These are phyloP conservation scores for Tubosaeta brunneosetosa DNA, from an alignment of 768 basidiomycete species.

Conservation along the genomic window DNA sequence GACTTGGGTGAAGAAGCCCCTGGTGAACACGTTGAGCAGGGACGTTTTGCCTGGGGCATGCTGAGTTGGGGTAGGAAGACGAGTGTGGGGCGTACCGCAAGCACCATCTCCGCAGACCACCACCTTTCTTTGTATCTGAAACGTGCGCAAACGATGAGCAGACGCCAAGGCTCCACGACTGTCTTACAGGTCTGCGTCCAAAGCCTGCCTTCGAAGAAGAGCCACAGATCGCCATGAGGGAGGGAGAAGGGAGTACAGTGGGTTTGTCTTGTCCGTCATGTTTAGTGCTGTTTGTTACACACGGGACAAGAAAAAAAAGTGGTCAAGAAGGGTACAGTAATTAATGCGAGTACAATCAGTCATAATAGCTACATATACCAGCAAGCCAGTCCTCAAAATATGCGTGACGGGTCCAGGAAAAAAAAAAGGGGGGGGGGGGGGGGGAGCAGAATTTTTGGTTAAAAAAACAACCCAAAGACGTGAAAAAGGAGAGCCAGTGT, in stretches of 20 bases:
- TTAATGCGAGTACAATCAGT: constrained; percentile 6
- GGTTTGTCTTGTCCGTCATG: constrained; percentile 9
- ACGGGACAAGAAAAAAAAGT: neutral
- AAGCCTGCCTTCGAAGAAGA: constrained; percentile 51
- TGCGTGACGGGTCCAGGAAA: neutral
- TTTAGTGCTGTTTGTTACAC: constrained; percentile 23
- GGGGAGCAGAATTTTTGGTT: no score
- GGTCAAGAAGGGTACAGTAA: constrained; percentile 23
- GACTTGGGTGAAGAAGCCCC: constrained; percentile 91
- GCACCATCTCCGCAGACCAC: constrained; percentile 98
- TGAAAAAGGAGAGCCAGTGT: no score
- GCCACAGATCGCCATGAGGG: constrained; percentile 54
- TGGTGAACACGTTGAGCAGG: constrained; percentile 80
- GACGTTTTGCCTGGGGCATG: constrained; percentile 68
- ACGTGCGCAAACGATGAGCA: constrained; percentile 14
- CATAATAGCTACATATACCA: constrained; percentile 19
- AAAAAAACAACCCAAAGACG: no score
- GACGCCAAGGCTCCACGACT: constrained; percentile 3
- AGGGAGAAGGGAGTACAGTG: neutral
- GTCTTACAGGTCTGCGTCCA: constrained; percentile 37
- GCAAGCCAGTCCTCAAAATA: constrained; percentile 1
- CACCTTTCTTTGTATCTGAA: constrained; percentile 54
- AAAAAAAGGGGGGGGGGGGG: neutral
- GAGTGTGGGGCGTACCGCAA: constrained; percentile 51
- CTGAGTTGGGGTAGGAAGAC: constrained; percentile 7